Base-by-base conservation (phyloP, 345 rosid genomes). In the Gynandropsis gynandra region DNA sequence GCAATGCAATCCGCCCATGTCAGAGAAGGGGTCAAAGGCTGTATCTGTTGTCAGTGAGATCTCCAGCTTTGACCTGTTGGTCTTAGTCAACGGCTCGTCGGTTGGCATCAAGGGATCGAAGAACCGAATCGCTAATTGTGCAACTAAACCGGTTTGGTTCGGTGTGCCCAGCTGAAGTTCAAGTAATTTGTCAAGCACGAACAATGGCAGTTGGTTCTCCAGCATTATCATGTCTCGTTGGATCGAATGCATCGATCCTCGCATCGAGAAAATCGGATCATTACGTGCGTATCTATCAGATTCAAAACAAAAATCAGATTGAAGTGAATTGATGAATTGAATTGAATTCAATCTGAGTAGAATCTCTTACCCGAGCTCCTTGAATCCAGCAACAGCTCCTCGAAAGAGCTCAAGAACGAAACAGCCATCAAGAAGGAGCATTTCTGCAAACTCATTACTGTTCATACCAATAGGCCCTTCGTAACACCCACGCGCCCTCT, bases 221-320 rank as follows among this genome's bases (percentile, higher is more conserved):
- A 89, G 53, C 94, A 89, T 86, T 55, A 83, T 74, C 95, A 86
- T 89, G 56, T 89, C 97, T 35, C 87, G 63, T 54, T 83, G 94
- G 55, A 86, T 86, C 2, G 90, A 71, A 71, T 86, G 96, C 97
- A 86, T 89, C 0, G 83, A 75, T 10, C 92, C 96, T 21, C 96
- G 78, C 87, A 86, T 83, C 0, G 89, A 79, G 10, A 86, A 90
- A 31, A 83, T 64, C 3, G 96, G 96, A 63, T 86, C 98, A 20
- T 80, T 83, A 42, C 81, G 73, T 8, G 83, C 66, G 56, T 90
- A 90, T 43, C 69, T 65, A 32, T 38, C 57, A 19, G 51, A 56
- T 34, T 5, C 29, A 8, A 50, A 1, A 24, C 16, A 15, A 57
- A 46, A 24, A 52, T 6, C 10, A 43, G 33, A 45, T 10, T 1